Base-by-base conservation (phyloP, 1,139 yeast species). In the Arxiozyma slooffiae region DNA sequence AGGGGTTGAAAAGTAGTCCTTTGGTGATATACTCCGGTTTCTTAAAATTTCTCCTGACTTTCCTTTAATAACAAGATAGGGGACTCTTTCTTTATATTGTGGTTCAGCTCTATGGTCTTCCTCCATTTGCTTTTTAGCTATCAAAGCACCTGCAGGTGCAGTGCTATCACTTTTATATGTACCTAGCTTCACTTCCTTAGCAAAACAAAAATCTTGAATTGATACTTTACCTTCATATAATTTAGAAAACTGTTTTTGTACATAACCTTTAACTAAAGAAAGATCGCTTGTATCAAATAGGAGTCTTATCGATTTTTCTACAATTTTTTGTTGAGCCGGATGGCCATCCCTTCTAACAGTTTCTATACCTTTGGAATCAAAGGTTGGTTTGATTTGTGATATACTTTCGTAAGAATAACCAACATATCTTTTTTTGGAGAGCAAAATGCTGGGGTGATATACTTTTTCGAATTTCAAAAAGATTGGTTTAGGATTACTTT, bases 361-460 rank as follows among this genome's bases (percentile, higher is more conserved):
- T 65, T 92, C 98, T 18, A 88, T 89, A 1, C 98, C 98, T 60
- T 92, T 92, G 2, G 98, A 97, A 70, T 92, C 97, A 66, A 92
- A 90, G 34, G 69, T 75, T 0, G 96, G 88, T 7, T 57, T 68
- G 3, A 50, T 58, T 58, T 85, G 90, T 18, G 68, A 68, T 41
- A 72, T 76, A 37, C 67, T 63, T 57, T 86, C 96, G 66, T 76
- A 90, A 50, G 85, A 76, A 62, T 80, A 80, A 0, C 98, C 98
- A 22, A 89, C 96, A 63, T 92, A 92, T 46, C 98, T 68, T 62
- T 92, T 92, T 65, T 92, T 92, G 26, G 95, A 85, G 43, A 89
- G 70, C 46, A 92, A 67, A 4, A 92, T 78, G 57, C 90, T 80
- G 0, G 97, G 97, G 60, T 83, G 84, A 61, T 92, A 92, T 0